Base-by-base conservation (phyloP, 345 rosid species). In the Rhizophora mangle region DNA sequence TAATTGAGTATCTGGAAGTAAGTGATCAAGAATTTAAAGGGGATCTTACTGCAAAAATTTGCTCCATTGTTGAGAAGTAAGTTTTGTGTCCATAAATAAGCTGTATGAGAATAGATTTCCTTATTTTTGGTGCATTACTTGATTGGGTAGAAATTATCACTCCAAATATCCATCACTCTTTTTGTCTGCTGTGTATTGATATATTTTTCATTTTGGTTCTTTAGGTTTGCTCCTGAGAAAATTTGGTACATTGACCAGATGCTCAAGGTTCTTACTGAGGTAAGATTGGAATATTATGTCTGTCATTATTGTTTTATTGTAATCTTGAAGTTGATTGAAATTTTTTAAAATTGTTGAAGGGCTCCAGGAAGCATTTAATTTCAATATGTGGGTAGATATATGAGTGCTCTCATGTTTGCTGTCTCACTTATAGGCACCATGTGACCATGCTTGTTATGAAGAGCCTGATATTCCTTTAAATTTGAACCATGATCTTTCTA, bases 211-310 rank as follows among this genome's bases (percentile, higher is more conserved):
- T 49, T 84, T 66, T 76, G 71, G 62, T 79, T 39, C 63, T 79
- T 73, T 72, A 96, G 99, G 96, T 96, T 89, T 87, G 89, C 99
- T 71, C 90, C 92, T 6, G 98, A 96, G 75, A 96, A 96, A 81
- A 82, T 86, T 49, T 96, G 99, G 99, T 90, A 96, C 81, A 89
- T 92, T 72, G 97, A 92, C 85, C 98, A 92, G 88, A 96, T 96
- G 99, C 90, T 96, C 81, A 96, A 89, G 92, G 99, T 92, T 85
- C 95, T 96, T 56, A 83, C 90, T 13, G 93, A 92, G 99, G 99
- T 92, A 90, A 67, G 78, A 51, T 78, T 64, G 49, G 64, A 58
- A 49, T 60, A 24, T 61, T 30, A 36, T 8, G 37, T 67, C n/a
- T 32, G 8, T 39, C 21, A 8, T 46, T 55, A 19, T 59, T 10